A percentile compares a stretch with the other conserved stretches of the same genome.
Conservation (phyloP, 2,329 filamentous ascomycete genomes). For the Alternaria incomplexa region DNA sequence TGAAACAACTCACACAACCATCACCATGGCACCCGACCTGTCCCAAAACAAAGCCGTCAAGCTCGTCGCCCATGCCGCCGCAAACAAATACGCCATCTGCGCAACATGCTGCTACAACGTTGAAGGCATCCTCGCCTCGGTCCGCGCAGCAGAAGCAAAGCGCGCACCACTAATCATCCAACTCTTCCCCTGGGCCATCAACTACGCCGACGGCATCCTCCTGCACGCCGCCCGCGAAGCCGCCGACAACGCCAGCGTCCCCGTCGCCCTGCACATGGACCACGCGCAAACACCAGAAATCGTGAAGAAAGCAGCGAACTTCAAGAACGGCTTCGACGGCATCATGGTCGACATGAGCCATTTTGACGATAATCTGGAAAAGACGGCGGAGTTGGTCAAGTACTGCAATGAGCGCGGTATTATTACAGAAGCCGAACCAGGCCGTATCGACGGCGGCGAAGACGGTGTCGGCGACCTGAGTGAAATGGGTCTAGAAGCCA, state of each 20-base stretch:
- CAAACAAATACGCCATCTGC: constrained; percentile 64
- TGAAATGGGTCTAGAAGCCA: constrained; percentile 60
- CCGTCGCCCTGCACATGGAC: constrained; percentile 69
- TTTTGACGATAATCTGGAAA: constrained; percentile 71
- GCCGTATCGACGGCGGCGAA: constrained; percentile 74
- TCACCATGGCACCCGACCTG: constrained; percentile 55
- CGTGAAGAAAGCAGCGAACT: constrained; percentile 64
- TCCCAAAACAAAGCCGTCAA: constrained; percentile 51
- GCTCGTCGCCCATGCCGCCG: constrained; percentile 64
- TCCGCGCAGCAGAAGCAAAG: constrained; percentile 71
- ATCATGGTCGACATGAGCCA: constrained; percentile 73
- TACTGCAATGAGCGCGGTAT: constrained; percentile 71
- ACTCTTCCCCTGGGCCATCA: constrained; percentile 75
- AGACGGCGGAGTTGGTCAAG: constrained; percentile 66
- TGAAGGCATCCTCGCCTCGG: constrained; percentile 72
- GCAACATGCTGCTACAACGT: constrained; percentile 72
- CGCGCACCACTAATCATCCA: constrained; percentile 73
- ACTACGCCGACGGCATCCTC: constrained; percentile 63
- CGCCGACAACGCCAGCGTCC: constrained; percentile 54
- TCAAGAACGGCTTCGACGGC: constrained; percentile 39
- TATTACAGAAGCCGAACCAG: constrained; percentile 73
- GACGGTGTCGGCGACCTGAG: constrained; percentile 74
- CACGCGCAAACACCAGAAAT: constrained; percentile 70
- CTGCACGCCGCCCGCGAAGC: constrained; percentile 55
- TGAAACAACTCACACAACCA: neutral